Evolutionary conservation across 179 eudicot genomes (phyloP), one percentile per base, ranked within the genome.

Genomic region (Silene vulgaris): DNA sequence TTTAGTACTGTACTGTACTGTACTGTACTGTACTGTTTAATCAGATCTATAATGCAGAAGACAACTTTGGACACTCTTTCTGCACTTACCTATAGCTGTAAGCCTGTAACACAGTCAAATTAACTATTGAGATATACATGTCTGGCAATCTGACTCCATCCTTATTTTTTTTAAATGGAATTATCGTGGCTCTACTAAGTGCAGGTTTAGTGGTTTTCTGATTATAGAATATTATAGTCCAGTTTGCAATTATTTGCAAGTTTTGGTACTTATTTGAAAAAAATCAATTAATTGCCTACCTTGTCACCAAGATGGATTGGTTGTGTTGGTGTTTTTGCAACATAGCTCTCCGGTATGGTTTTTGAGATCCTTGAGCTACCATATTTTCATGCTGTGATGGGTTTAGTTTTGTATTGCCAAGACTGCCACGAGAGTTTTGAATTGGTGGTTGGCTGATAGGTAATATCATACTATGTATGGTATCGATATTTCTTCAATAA

Each of bases 311-410:
- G 68, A 52, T 71, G 43, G 52, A 73, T 9, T 2, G 32, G 13
- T 40, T 71, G 54, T 72, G 76, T 72, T 76, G 79, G 74, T 76
- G 79, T 69, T 48, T 35, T 66, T 52, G 57, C 75, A 32, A 75
- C 59, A 66, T 74, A 64, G 37, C 68, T 29, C 66, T 80, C 43
- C 72, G 80, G 74, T 66, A 37, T 37, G 73, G n/a, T 13, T 65
- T 66, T 66, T 32, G 12, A 66, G 40, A 21, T 35, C 71, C 50
- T 7, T n/a, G 71, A 32, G 71, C 50, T 14, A 32, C 17, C 14
- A 26, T 30, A 30, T 30, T 30, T 32, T 17, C 45, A 4, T 4
- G n/a, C 1, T 1, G 69, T 19, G 16, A 30, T 37, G 13, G 77
- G 20, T 50, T 35, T 14, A 8, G 17, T 14, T 16, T 48, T 45